Base-by-base conservation (phyloP, 2,329 filamentous ascomycete species). In the Penicillium decumbens region DNA sequence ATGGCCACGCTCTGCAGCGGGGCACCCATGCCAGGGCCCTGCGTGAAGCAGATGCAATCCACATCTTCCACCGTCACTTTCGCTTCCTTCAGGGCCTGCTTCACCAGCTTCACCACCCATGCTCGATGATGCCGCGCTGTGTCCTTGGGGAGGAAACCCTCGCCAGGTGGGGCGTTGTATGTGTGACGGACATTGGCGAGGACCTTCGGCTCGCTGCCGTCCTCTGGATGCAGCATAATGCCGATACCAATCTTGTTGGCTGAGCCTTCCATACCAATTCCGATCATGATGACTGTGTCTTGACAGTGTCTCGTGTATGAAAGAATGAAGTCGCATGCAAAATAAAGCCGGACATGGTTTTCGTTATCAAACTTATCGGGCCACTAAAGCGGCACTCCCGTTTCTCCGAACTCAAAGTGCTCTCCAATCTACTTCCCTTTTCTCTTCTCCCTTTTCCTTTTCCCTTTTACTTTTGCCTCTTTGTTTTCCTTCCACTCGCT, bases 221-320 rank as follows among this genome's bases (percentile, higher is more conserved):
- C 74, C 25, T 74, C 74, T 65, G 54, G 74, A 75, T 97, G 93
- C 23, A 83, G 81, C 69, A 98, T 95, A 50, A 98, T 78, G 65
- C 93, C 93, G 50, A 97, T 86, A 59, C 92, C 93, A 45, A 98
- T 83, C 74, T 98, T 98, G 79, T 98, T 98, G 72, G 93, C 93
- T 49, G 89, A 95, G 70, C 93, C 92, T 77, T 98, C 93, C 67
- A 89, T 79, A 20, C 85, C 85, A 62, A 88, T 79, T 27, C 84
- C 80, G 59, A 88, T 85, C 77, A 84, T 83, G 44, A 51, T 70
- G 41, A 10, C 32, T 18, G 25, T 33, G 29, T 39, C 43, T 27
- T 37, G 24, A 48, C 5, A 4, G 18, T 20, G 18, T 20, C 8
- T 20, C 15, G 32, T 20, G 33, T 12, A 13, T 28, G 28, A 10